phyloP scores from a whole-genome alignment of 2,329 filamentous ascomycete genomes.

The Coniochaeta sp. region DNA sequence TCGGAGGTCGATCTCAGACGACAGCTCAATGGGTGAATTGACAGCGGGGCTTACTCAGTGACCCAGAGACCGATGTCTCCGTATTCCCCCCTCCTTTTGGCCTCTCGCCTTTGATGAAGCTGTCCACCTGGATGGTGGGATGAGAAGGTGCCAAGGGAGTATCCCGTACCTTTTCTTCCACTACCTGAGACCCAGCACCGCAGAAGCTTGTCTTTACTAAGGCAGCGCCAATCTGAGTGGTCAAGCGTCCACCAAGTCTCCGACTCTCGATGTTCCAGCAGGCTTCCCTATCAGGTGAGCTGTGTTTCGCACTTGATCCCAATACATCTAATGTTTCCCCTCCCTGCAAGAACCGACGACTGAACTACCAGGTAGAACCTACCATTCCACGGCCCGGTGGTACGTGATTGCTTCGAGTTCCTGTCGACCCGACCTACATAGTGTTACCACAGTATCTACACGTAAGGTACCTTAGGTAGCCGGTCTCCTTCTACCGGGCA shows the following conservation, averaged over 20 bases:
- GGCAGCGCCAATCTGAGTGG: neutral
- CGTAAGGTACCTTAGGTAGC: neutral
- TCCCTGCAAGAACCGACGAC: neutral
- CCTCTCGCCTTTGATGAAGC: neutral
- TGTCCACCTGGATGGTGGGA: neutral
- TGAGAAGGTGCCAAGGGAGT: neutral
- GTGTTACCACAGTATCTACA: no score
- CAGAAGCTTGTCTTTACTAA: neutral
- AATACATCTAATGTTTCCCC: neutral
- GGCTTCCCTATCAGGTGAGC: neutral
- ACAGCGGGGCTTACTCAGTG: conserved; percentile 7
- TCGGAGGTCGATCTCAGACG: conserved; percentile 10
- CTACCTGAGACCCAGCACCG: no score
- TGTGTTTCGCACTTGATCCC: neutral
- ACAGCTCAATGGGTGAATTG: conserved; percentile 1
- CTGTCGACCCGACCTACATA: no score
- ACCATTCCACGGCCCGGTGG: neutral
- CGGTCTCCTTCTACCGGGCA: neutral
- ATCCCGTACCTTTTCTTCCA: neutral
- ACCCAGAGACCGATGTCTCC: neutral
- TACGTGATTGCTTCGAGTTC: neutral
- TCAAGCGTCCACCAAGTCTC: neutral
- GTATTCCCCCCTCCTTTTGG: neutral
- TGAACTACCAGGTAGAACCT: neutral
- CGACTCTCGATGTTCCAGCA: neutral